Base-by-base conservation (phyloP, 2,329 filamentous ascomycete genomes). In the Venturia asperata region DNA sequence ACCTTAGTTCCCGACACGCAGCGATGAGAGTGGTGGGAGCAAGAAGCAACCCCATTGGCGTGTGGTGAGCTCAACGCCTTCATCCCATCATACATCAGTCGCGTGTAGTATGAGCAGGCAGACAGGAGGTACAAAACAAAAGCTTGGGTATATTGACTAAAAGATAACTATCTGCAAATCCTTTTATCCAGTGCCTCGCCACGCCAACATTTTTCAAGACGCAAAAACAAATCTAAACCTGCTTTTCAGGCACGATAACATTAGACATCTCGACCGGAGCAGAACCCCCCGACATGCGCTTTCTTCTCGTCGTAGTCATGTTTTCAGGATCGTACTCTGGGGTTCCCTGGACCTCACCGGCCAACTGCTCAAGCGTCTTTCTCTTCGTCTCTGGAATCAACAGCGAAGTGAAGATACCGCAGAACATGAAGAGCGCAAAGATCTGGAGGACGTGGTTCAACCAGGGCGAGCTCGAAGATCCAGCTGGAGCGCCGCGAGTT, bases 371-470 rank as follows among this genome's bases (percentile, higher is more conserved):
- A 52, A 94, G 78, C 0, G 89, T 91, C 73, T 85, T 81, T 1
- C 87, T 82, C 77, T 88, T 91, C 0, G 87, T 92, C 77, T 92
- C 90, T 0, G 89, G 89, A 27, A 92, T 86, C n/a, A 93, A 77
- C 3, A 92, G 77, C 1, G 87, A 86, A 2, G 85, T 85, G 60
- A 90, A 75, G 60, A 84, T 83, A 43, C 90, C 90, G 63, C 83
- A 82, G 6, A 92, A 80, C 90, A 92, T 92, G 79, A 93, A 92
- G 11, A 91, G 79, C 0, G 88, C 88, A 74, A 90, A 92, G 45
- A 92, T 88, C 73, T 91, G 82, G 79, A 93, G 86, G 45, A 92
- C 83, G 65, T 88, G 85, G 73, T 89, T 83, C 64, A 92, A 81
- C 83, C 87, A 89, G 1, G 87, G 88, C 1, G 75, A 79, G 19